These are phyloP conservation scores for Erysiphe neolycopersici DNA, from an alignment of 2,329 filamentous ascomycete genomes.

Conservation along the genomic window DNA sequence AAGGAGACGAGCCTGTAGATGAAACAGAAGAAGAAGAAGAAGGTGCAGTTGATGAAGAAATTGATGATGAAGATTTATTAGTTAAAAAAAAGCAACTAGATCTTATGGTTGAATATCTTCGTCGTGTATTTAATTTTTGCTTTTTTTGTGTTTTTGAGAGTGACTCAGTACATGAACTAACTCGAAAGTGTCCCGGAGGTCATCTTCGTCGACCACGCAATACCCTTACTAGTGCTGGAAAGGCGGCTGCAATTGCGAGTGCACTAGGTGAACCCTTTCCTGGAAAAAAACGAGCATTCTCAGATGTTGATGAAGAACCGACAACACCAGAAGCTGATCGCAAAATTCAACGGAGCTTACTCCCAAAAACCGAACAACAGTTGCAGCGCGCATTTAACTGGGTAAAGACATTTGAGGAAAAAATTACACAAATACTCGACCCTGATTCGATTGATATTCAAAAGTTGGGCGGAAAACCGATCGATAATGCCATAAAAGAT, in stretches of 20 bases:
- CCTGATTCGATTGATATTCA: conserved; percentile 66
- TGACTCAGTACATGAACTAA: conserved; percentile 87
- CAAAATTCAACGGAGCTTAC: conserved; percentile 32
- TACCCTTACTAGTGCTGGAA: conserved; percentile 58
- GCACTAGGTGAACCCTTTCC: conserved; percentile 65
- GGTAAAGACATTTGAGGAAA: conserved; percentile 97
- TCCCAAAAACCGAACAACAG: conserved; percentile 65
- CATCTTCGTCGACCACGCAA: conserved; percentile 77
- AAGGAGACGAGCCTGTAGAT: conserved; percentile 39
- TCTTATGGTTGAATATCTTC: conserved; percentile 83
- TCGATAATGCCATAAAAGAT: conserved; percentile 66
- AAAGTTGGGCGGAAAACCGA: conserved; percentile 69
- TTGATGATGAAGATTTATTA: conserved; percentile 70
- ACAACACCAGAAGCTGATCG: conserved; percentile 42
- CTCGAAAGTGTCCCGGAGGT: conserved; percentile 88
- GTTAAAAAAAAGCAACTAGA: conserved; percentile 94
- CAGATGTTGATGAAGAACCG: conserved; percentile 19
- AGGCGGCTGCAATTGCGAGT: conserved; percentile 63
- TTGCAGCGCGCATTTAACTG: conserved; percentile 90
- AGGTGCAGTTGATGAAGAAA: conserved; percentile 43
- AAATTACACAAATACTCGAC: conserved; percentile 75
- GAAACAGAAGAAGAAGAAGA: conserved; percentile 50
- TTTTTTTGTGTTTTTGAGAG: conserved; percentile 99
- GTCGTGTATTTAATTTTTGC: conserved; percentile 92
- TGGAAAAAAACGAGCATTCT: conserved; percentile 44